These are phyloP conservation scores for Aspergillus fischeri DNA, from an alignment of 2,329 filamentous ascomycete species.

Conservation along the genomic window DNA sequence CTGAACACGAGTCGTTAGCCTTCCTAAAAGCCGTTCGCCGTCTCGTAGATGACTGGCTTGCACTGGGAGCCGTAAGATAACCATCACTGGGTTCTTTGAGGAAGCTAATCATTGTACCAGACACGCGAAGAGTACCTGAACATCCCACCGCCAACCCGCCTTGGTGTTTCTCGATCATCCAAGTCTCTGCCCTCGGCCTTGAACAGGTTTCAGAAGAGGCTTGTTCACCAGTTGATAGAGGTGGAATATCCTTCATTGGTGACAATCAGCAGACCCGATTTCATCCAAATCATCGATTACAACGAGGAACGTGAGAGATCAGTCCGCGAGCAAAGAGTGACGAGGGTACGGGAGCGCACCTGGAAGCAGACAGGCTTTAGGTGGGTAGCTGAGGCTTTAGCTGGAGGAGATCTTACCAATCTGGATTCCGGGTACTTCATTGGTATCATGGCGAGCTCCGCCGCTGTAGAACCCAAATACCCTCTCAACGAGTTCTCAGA, in stretches of 20 bases:
- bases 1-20: constrained; percentile 50
- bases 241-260: constrained; percentile 51
- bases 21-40: constrained; percentile 47
- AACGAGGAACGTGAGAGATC: constrained; percentile 34
- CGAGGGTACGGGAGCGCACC: constrained; percentile 24
- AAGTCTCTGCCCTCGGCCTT: constrained; percentile 30
- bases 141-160: constrained; percentile 33
- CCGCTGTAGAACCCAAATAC: constrained; percentile 13
- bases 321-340: constrained; percentile 26
- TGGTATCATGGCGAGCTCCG: constrained; percentile 15
- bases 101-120: constrained; percentile 10
- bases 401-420: constrained; percentile 38
- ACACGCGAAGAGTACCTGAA: constrained; percentile 41
- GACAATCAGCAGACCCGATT: constrained; percentile 34
- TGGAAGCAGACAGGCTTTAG: constrained; percentile 40
- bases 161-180: constrained; percentile 13
- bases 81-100: not conserved
- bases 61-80: constrained; percentile 18
- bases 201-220: constrained; percentile 59
- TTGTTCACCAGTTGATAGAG: constrained; percentile 64
- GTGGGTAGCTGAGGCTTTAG: constrained; percentile 46
- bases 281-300: constrained; percentile 39
- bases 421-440: constrained; percentile 32
- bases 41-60: constrained; percentile 47
- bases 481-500: constrained; percentile 26